phyloP scores from a whole-genome alignment of 1,139 yeast genomes.

The Yamadazyma triangularis region DNA sequence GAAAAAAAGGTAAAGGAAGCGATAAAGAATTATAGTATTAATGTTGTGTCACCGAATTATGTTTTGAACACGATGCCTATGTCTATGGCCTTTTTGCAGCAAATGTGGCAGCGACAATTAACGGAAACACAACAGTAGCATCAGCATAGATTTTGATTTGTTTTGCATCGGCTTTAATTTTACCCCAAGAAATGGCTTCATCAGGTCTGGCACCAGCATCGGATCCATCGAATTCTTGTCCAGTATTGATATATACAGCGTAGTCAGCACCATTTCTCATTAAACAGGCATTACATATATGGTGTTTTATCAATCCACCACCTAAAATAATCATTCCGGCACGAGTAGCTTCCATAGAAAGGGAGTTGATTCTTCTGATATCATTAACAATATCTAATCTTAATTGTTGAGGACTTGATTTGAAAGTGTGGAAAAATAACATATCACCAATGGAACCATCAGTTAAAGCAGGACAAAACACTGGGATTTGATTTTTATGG shows the following conservation, averaged over 20 bases:
- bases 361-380: constrained; percentile 81
- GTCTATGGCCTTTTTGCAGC: constrained; percentile 48
- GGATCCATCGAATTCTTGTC: constrained; percentile 97
- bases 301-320: constrained; percentile 95
- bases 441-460: constrained; percentile 99
- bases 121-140: constrained; percentile 93
- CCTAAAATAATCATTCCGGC: constrained; percentile 97
- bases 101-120: constrained; percentile 96
- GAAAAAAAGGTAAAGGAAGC: too few relatives aligned
- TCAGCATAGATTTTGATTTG: constrained; percentile 92
- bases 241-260: constrained; percentile 95
- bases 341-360: constrained; percentile 91
- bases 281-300: constrained; percentile 93
- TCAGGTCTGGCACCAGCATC: constrained; percentile 99
- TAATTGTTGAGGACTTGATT: constrained; percentile 83
- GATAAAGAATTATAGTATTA: too few relatives aligned
- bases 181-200: constrained; percentile 99
- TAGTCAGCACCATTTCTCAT: constrained; percentile 99
- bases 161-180: constrained; percentile 90
- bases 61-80: too few relatives aligned
- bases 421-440: constrained; percentile 97
- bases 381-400: constrained; percentile 92
- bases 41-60: too few relatives aligned
- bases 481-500: constrained; percentile 90
- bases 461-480: constrained; percentile 95